Base-by-base conservation (phyloP, 164 flowering plant genomes). In the Chimonanthus praecox region DNA sequence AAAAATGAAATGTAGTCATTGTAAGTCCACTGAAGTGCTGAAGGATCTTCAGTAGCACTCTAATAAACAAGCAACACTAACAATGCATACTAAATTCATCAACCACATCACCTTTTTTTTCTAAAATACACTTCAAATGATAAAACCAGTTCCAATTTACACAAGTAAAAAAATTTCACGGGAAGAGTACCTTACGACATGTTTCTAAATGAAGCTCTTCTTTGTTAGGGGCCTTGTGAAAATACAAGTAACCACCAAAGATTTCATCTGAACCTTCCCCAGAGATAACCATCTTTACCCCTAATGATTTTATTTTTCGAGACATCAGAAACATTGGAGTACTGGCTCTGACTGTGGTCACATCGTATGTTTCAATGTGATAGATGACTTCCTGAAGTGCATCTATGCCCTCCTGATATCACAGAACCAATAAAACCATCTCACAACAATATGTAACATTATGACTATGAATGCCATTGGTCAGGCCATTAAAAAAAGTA, bases 251-350 rank as follows among this genome's bases (percentile, higher is more conserved):
- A 50, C 97, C 97, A 70, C 97, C 97, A 79, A 92, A 89, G 46
- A 94, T 91, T 85, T 94, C 98, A 81, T 94, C 98, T 15, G 98
- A 88, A 46, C 98, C 97, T 84, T 94, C 98, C 46, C 98, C 98
- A 51, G 98, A 94, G 58, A 94, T 76, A 80, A 94, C 98, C 97
- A 94, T 94, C 74, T 91, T 94, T 51, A 94, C 98, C 20, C 98
- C 98, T 82, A 92, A 83, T n/a, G 98, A 92, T 82, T 90, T 94
- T 18, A 94, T 94, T 82, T 94, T 94, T 69, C 98, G 78, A 45
- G 97, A 92, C 97, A 94, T 90, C 9, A 94, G 88, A 87, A 94
- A 94, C 98, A 94, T 94, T 5, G 98, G 98, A 18, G 98, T 94
- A 80, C 98, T 94, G 65, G 98, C 98, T 81, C 98, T 88, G 64